These are phyloP conservation scores for Tympanopsis confertula DNA, from an alignment of 2,329 filamentous ascomycete genomes.

Conservation along the genomic window DNA sequence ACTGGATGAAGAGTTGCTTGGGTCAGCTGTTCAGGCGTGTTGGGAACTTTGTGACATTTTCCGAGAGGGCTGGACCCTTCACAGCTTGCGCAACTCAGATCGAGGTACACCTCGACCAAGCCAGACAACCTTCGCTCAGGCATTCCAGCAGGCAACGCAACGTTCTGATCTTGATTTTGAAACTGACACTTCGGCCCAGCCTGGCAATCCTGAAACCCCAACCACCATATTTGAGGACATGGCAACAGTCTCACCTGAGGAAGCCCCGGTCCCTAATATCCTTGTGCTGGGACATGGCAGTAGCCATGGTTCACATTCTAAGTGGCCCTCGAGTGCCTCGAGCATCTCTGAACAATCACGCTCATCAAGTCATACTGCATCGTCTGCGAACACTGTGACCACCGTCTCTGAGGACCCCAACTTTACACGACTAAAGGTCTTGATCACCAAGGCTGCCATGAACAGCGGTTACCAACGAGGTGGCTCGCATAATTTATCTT, in stretches of 20 bases:
- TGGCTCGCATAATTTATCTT: conserved; percentile 46
- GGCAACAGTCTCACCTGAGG: conserved; percentile 66
- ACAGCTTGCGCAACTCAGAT: conserved; percentile 59
- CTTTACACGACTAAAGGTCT: conserved; percentile 63
- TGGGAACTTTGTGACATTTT: conserved; percentile 88
- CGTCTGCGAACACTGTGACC: conserved; percentile 61
- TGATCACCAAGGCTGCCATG: conserved; percentile 76
- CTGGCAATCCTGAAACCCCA: conserved; percentile 68
- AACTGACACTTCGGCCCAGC: conserved; percentile 28
- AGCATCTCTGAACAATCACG: conserved; percentile 67
- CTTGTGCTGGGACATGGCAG: conserved; percentile 67
- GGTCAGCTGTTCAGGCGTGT: conserved; percentile 81
- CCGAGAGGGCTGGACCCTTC: conserved; percentile 17
- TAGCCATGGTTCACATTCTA: conserved; percentile 43
- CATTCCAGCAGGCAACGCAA: conserved; percentile 32
- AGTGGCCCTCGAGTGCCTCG: conserved; percentile 62
- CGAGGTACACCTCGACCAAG: conserved; percentile 73
- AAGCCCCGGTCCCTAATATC: conserved; percentile 73
- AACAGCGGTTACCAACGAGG: conserved; percentile 67
- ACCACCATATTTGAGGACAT: conserved; percentile 94
- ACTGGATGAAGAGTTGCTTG: conserved; percentile 72
- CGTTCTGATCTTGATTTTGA: conserved; percentile 11
- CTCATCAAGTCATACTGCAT: conserved; percentile 61
- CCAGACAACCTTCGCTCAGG: conserved; percentile 59
- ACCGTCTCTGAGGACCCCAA: conserved; percentile 67